Percentiles rank a stretch among this genome's conserved stretches.
Conservation (phyloP, 768 basidiomycete genomes). For the Suillus plorans region DNA sequence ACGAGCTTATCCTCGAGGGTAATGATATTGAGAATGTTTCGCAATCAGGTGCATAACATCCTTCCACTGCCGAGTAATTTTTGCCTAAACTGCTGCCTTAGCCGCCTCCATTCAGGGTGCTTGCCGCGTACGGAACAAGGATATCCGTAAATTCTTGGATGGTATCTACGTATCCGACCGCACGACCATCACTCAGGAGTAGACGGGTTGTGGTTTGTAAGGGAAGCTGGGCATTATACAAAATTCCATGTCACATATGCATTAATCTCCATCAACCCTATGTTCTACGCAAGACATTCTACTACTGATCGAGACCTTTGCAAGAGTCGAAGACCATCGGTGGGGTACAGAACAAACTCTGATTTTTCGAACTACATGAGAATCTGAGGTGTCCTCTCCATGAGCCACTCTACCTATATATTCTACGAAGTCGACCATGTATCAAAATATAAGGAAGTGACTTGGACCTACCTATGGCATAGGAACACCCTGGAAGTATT, state of each 20-base stretch:
- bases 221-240: constrained; percentile 14
- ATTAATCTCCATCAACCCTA: constrained; percentile 20
- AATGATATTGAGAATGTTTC: constrained; percentile 97
- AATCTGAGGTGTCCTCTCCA: background rate
- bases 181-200: constrained; percentile 56
- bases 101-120: constrained; percentile 97
- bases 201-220: constrained; percentile 11
- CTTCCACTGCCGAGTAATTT: background rate
- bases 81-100: constrained; percentile 26
- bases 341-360: background rate
- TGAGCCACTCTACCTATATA: background rate
- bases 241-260: constrained; percentile 21
- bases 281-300: constrained; percentile 28
- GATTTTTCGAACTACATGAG: background rate
- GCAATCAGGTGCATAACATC: constrained; percentile 69
- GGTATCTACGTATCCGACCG: constrained; percentile 90
- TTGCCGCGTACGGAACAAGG: constrained; percentile 98
- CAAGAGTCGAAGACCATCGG: background rate
- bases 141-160: constrained; percentile 98
- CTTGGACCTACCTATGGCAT: background rate
- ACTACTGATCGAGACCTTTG: constrained; percentile 8
- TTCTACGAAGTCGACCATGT: background rate
- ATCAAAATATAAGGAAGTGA: background rate
- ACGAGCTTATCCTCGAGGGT: constrained; percentile 91
- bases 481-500: background rate